These are phyloP conservation scores for Boletellus emodensis DNA, from an alignment of 768 basidiomycete species.

Conservation along the genomic window DNA sequence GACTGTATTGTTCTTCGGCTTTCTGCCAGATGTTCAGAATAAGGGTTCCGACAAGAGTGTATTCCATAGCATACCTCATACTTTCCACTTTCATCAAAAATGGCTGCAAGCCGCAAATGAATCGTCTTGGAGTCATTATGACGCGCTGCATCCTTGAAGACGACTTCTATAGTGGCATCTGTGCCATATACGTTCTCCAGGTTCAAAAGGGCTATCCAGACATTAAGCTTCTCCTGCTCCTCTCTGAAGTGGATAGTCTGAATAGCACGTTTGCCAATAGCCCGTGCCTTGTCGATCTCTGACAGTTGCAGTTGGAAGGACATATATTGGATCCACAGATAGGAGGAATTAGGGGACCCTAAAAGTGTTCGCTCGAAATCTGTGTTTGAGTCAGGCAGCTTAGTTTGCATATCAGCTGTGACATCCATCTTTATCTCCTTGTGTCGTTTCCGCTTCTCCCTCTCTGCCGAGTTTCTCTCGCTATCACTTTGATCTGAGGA, in stretches of 20 bases:
- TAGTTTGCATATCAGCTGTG: conserved; percentile 85
- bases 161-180: conserved; percentile 68
- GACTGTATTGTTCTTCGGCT: conserved; percentile 89
- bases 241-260: conserved; percentile 91
- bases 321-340: conserved; percentile 99
- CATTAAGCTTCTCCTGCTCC: conserved; percentile 92
- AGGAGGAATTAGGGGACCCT: conserved; percentile 95
- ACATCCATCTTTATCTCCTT: conserved; percentile 74
- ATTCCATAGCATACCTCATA: conserved; percentile 49
- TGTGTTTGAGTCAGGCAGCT: conserved; percentile 82
- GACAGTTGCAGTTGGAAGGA: conserved; percentile 97
- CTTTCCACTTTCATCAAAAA: conserved; percentile 83
- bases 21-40: conserved; percentile 46
- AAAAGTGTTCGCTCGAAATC: conserved; percentile 94
- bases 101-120: conserved; percentile 77
- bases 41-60: not conserved
- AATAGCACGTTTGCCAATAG: conserved; percentile 80
- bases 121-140: conserved; percentile 93
- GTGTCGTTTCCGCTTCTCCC: conserved; percentile 63
- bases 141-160: conserved; percentile 86
- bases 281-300: conserved; percentile 91
- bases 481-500: conserved; percentile 42
- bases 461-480: conserved; percentile 30
- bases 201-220: conserved; percentile 96
- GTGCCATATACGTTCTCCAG: conserved; percentile 92